Conservation (phyloP, 345 rosid genomes). For the Heritiera fomes region DNA sequence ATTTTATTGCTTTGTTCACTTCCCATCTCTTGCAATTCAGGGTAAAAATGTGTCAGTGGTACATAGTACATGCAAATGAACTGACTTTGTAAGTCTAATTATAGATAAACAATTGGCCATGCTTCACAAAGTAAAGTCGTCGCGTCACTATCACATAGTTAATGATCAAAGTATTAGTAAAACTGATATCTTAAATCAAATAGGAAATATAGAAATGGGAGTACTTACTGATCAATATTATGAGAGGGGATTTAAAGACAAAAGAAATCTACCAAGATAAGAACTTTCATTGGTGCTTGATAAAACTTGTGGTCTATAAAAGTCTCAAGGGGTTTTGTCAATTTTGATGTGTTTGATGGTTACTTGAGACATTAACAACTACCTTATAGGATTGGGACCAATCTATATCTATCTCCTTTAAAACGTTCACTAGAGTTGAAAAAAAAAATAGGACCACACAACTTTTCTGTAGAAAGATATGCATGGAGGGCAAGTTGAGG, state of each 20-base stretch:
- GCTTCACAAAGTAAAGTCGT: neutral
- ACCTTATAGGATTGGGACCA: constrained; percentile 47
- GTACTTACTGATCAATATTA: neutral
- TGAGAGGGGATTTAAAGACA: constrained; percentile 1
- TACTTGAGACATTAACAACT: constrained; percentile 25
- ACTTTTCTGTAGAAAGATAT: constrained; percentile 33
- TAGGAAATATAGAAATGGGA: neutral
- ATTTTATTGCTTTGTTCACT: neutral
- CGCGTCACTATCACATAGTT: neutral
- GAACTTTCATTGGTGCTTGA: constrained; percentile 12
- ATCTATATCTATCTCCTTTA: constrained; percentile 19
- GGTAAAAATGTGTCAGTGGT: constrained; percentile 1
- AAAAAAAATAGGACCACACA: constrained; percentile 43
- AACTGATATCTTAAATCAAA: neutral
- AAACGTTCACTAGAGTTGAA: constrained; percentile 23
- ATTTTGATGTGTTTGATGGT: constrained; percentile 33
- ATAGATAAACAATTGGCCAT: neutral
- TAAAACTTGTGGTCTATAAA: constrained; percentile 35
- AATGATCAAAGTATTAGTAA: neutral
- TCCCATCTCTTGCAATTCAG: neutral
- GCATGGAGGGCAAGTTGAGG: constrained; percentile 34
- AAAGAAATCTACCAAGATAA: constrained; percentile 20
- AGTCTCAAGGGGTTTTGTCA: constrained; percentile 22
- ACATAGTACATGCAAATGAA: neutral
- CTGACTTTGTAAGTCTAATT: neutral